A percentile compares a stretch with the other conserved stretches of the same genome.
Conservation (phyloP, 164 flowering plant species). For the Saururus chinensis region DNA sequence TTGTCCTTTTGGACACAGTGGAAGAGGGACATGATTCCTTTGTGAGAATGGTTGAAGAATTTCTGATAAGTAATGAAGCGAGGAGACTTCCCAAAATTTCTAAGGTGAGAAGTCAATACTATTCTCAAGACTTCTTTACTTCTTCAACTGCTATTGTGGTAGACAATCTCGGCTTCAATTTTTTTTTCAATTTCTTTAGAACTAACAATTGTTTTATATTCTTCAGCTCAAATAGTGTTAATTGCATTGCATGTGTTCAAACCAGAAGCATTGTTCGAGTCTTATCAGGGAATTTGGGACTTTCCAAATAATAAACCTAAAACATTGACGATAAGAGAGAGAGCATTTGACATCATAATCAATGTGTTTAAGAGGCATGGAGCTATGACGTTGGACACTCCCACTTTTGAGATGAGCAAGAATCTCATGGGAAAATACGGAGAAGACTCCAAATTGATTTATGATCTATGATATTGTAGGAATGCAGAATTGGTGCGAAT, state of each 20-base stretch:
- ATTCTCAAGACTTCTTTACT: slow-evolving; percentile 64
- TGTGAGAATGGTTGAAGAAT: slow-evolving; percentile 50
- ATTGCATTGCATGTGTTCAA: no score
- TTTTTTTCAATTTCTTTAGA: no score
- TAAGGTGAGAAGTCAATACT: slow-evolving; percentile 35
- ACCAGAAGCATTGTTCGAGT: neutral
- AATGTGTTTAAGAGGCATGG: slow-evolving; percentile 88
- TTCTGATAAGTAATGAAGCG: slow-evolving; percentile 74
- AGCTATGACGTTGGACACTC: slow-evolving; percentile 81
- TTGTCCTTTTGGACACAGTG: slow-evolving; percentile 46
- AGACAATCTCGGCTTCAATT: neutral
- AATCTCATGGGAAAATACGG: slow-evolving; percentile 98
- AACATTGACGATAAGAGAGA: slow-evolving; percentile 81
- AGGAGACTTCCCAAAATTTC: slow-evolving; percentile 82
- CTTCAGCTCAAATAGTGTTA: no score
- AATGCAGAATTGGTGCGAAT: no score
- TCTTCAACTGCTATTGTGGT: neutral
- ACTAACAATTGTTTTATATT: no score
- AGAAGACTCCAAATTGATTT: slow-evolving; percentile 91
- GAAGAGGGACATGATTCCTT: slow-evolving; percentile 33
- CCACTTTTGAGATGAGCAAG: slow-evolving; percentile 86
- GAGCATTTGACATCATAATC: slow-evolving; percentile 58
- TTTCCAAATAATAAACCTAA: slow-evolving; percentile 96
- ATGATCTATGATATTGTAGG: slow-evolving; percentile 52
- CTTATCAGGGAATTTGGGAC: slow-evolving; percentile 82